Evolutionary conservation across 163 green algal species (phyloP).

Genomic region (Scenedesmus sp.): DNA sequence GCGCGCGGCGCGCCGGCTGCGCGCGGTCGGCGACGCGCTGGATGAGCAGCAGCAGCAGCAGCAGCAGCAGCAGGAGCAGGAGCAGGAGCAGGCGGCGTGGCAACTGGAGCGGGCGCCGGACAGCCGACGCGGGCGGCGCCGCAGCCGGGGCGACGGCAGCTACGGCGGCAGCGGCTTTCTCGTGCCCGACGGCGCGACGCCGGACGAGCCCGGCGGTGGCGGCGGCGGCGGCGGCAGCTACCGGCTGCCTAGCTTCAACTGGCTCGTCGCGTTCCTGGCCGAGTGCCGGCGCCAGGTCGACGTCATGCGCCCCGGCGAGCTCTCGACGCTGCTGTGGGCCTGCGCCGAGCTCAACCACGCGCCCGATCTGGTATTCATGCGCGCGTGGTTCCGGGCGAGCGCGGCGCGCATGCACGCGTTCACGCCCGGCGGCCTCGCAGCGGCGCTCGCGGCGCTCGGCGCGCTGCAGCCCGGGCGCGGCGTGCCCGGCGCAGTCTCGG

Average conservation of each 20-base stretch:
- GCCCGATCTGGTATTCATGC: slow-evolving; percentile 40
- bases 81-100: background rate
- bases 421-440: background rate
- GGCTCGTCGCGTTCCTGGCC: slow-evolving; percentile 23
- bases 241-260: slow-evolving; percentile 42
- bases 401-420: slow-evolving; percentile 31
- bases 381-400: slow-evolving; percentile 17
- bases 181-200: background rate
- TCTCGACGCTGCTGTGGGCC: slow-evolving; percentile 37
- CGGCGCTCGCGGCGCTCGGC: slow-evolving; percentile 24
- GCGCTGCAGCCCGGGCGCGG: slow-evolving; percentile 28
- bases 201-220: background rate
- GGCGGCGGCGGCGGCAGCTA: background rate
- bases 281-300: slow-evolving; percentile 29
- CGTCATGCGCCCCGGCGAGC: slow-evolving; percentile 21
- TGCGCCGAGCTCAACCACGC: slow-evolving; percentile 12
- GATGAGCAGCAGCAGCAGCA: slow-evolving; percentile 1
- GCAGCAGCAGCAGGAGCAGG: background rate
- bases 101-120: background rate
- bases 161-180: background rate
- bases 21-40: background rate
- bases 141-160: background rate
- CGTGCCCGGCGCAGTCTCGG: slow-evolving; percentile 25
- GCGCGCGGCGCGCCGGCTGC: background rate
- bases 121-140: too few species aligned